Percentiles rank a stretch among this genome's conserved stretches.
These are phyloP conservation scores for Parvularia atlantis DNA, from an alignment of 78 protist species.

Conservation along the genomic window DNA sequence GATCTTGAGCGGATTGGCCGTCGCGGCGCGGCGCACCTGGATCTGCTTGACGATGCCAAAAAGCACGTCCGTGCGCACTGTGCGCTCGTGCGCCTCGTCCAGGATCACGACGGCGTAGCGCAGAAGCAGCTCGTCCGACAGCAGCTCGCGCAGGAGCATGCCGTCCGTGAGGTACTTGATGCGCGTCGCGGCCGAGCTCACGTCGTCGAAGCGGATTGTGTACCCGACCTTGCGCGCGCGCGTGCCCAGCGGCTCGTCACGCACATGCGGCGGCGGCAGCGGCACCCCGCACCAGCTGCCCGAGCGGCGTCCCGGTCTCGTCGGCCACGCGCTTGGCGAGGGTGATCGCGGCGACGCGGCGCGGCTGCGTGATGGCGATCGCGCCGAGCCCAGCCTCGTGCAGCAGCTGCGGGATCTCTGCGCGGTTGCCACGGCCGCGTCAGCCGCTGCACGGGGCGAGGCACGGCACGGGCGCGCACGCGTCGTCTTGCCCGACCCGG, in stretches of 20 bases:
- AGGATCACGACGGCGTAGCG: constrained; percentile 40
- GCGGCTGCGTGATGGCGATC: constrained; percentile 54
- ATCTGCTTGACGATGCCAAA: constrained; percentile 58
- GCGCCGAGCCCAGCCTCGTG: too few relatives aligned
- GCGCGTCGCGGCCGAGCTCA: constrained; percentile 9
- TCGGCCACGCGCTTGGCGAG: constrained; percentile 48
- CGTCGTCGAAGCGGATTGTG: constrained; percentile 55
- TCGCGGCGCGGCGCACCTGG: neutral
- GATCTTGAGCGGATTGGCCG: constrained; percentile 2
- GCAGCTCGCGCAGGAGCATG: constrained; percentile 61
- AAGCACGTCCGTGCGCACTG: constrained; percentile 71
- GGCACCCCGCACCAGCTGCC: constrained; percentile 18
- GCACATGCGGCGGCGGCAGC: too few relatives aligned
- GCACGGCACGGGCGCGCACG: too few relatives aligned
- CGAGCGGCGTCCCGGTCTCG: constrained; percentile 28
- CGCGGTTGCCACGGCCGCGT: too few relatives aligned
- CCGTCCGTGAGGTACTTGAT: constrained; percentile 70
- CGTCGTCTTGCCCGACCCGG: too few relatives aligned
- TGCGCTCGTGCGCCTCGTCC: constrained; percentile 89
- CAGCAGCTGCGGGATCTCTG: too few relatives aligned
- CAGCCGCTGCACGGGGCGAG: too few relatives aligned
- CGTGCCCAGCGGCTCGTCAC: constrained; percentile 48
- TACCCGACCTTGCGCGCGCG: too few relatives aligned
- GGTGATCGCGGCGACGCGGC: constrained; percentile 53
- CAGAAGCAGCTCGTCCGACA: constrained; percentile 30